phyloP scores from a whole-genome alignment of 192 early-diverging fungal species.

The Rhizophagus sp. region DNA sequence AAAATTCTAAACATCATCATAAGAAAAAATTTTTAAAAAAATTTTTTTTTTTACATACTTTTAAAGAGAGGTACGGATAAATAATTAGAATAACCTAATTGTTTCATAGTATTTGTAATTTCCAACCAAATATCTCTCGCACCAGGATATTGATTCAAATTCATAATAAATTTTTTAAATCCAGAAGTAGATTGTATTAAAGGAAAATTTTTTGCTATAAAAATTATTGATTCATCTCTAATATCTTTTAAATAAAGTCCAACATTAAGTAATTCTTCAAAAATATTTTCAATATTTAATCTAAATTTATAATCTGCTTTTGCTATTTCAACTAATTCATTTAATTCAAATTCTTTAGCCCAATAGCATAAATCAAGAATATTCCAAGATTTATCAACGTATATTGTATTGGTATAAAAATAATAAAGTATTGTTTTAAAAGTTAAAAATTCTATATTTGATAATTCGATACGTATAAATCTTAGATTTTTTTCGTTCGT shows the following conservation, averaged over 20 bases:
- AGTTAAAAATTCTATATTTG: background rate
- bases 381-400: background rate
- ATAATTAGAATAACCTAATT: background rate
- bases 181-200: background rate
- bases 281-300: background rate
- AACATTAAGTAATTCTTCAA: background rate
- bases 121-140: background rate
- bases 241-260: background rate
- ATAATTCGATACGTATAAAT: background rate
- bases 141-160: background rate
- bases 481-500: background rate
- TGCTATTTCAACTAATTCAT: background rate
- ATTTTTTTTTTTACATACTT: too few species aligned
- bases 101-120: background rate
- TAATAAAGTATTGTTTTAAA: background rate
- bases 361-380: background rate
- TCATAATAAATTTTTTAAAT: background rate
- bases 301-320: background rate
- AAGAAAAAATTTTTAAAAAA: too few species aligned
- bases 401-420: background rate
- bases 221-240: background rate
- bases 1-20: too few species aligned
- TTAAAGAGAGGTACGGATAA: background rate
- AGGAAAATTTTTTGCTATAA: background rate
- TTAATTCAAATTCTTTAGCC: background rate